A percentile compares a stretch with the other conserved stretches of the same genome.
phyloP scores from a whole-genome alignment of 305 asterid species.

The Solanum hybrid region DNA sequence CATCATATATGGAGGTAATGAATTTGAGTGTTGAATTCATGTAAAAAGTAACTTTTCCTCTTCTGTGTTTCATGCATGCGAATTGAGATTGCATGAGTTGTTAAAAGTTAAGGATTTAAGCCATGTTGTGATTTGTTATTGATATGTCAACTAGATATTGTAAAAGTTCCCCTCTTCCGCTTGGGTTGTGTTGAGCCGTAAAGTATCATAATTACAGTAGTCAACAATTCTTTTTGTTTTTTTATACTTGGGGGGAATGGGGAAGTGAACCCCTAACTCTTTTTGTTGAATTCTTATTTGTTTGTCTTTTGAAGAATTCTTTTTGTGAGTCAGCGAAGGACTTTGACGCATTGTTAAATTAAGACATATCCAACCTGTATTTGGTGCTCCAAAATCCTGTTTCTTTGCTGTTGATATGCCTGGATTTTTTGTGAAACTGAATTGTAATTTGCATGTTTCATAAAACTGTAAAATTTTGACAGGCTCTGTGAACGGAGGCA shows the following conservation, averaged over 20 bases:
- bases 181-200: neutral
- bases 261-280: neutral
- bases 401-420: neutral
- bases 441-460: neutral
- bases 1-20: slow-evolving; percentile 79
- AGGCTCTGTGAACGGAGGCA: slow-evolving; percentile 88
- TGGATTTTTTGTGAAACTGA: neutral
- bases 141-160: neutral
- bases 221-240: neutral
- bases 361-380: neutral
- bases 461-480: neutral
- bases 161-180: neutral
- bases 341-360: neutral
- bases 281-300: neutral
- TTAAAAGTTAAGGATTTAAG: neutral
- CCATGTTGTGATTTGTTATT: neutral
- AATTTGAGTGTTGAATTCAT: neutral
- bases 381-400: neutral
- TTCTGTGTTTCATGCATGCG: neutral
- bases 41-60: neutral
- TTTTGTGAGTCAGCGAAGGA: neutral
- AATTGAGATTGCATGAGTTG: neutral
- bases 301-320: neutral
- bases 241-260: neutral
- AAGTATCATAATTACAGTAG: neutral